phyloP scores from a whole-genome alignment of 2,329 filamentous ascomycete genomes.

The Ampelomyces quisqualis region DNA sequence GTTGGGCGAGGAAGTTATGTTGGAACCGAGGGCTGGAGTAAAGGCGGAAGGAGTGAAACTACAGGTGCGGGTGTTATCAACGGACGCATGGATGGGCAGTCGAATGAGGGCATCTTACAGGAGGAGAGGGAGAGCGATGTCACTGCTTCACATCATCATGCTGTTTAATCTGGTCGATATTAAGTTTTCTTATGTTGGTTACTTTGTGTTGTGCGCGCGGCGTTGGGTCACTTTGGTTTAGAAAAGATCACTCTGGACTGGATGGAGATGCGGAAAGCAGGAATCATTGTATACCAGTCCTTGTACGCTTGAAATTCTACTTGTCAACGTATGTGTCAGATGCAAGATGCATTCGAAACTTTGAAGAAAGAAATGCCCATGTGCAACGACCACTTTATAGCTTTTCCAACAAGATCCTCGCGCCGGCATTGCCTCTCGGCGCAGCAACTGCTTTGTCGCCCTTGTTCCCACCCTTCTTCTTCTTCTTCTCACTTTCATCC shows the following conservation, averaged over 20 bases:
- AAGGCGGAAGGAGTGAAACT: conserved; percentile 12
- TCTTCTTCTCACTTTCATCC: conserved; percentile 33
- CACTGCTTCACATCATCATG: neutral
- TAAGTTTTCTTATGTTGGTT: neutral
- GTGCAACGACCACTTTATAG: conserved; percentile 19
- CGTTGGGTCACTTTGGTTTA: no score
- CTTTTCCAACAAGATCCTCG: conserved; percentile 50
- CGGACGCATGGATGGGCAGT: neutral
- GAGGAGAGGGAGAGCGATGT: conserved; percentile 1
- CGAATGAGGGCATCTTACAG: neutral
- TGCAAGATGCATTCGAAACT: no score
- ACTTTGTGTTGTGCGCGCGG: no score
- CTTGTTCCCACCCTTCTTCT: conserved; percentile 38
- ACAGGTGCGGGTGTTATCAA: neutral
- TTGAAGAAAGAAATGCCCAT: no score
- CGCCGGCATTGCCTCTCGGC: conserved; percentile 49
- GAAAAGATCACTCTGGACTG: no score
- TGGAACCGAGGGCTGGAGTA: conserved; percentile 50
- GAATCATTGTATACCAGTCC: no score
- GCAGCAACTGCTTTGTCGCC: conserved; percentile 45
- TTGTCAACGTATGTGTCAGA: no score
- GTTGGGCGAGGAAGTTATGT: conserved; percentile 57
- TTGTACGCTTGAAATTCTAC: no score
- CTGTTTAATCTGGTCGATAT: neutral
- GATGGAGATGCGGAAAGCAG: no score